Base-by-base conservation (phyloP, 768 basidiomycete species). In the Tulasnella sp. region DNA sequence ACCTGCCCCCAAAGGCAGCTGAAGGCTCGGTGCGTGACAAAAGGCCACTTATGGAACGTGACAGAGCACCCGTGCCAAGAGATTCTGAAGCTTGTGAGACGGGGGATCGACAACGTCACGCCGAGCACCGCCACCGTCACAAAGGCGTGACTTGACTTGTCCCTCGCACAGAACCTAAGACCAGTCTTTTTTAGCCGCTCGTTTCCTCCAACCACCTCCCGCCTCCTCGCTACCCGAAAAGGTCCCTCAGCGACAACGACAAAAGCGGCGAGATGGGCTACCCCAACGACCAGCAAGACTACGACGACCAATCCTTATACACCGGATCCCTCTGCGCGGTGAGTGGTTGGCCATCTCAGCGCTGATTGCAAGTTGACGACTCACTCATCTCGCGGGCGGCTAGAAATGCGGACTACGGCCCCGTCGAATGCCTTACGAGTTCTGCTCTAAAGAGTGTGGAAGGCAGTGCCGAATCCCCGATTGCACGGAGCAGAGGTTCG, bases 381-480 rank as follows among this genome's bases (percentile, higher is more conserved):
- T 26, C 12, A 59, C 32, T 59, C 26, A 59, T 59, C 40, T 40
- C 52, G 52, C 22, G 52, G 52, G 52, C 52, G 52, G 64, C 37
- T 36, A 70, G 69, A 70, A 70, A 70, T 70, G 69, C 47, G 5
- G n/a, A 32, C 17, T 47, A 70, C n/a, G 37, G 6, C 69, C 69
- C 22, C 41, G 47, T 9, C 35, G 47, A 3, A 41, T 12, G 26
- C 44, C 42, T 34, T 52, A 70, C 36, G 6, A 12, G 3, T 62
- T 35, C 34, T 70, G 69, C n/a, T 70, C 69, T 26, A 36, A 22
- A 16, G 37, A 34, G 35, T 70, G 69, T 35, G 69, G 44, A 11
- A 36, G 32, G 12, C 26, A 34, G 29, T 70, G 69, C 35, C 35
- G 34, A 37, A 70, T 70, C 29, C 69, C 44, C 3, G 69, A 70